Conservation (phyloP, 2,329 filamentous ascomycete species). For the Aspergillus ochraceus region DNA sequence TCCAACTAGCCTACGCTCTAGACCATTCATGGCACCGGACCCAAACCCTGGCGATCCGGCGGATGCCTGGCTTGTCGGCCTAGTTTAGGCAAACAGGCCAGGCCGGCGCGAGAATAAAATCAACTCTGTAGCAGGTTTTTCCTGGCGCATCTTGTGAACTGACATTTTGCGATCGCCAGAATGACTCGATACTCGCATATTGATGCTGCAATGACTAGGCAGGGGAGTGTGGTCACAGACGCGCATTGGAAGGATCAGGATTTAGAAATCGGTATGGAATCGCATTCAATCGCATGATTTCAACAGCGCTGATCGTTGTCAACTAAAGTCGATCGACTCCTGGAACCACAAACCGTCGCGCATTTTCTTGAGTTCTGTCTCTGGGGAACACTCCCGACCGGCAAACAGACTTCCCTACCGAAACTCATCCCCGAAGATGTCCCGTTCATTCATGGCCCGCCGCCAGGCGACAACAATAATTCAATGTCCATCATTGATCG, state of each 20-base stretch:
- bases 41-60: not conserved
- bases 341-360: constrained; percentile 25
- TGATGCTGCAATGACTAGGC: not conserved
- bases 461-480: not conserved
- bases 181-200: not conserved
- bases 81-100: not conserved
- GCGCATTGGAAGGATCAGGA: not conserved
- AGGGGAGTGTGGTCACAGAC: not conserved
- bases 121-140: not conserved
- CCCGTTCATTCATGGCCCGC: constrained; percentile 1
- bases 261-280: not conserved
- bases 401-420: constrained; percentile 10
- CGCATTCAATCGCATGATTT: not conserved
- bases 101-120: not conserved
- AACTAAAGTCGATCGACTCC: constrained; percentile 26
- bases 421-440: constrained; percentile 11
- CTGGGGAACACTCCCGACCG: constrained; percentile 17
- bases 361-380: constrained; percentile 19
- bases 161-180: not conserved
- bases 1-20: not conserved
- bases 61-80: not conserved
- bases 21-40: not conserved
- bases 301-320: not conserved
- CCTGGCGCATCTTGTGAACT: no score
- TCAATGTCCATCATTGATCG: not conserved